Evolutionary conservation across 805 yeast species (phyloP), one percentile per base, ranked within the genome.

Genomic region (Barnettozyma vustinii): DNA sequence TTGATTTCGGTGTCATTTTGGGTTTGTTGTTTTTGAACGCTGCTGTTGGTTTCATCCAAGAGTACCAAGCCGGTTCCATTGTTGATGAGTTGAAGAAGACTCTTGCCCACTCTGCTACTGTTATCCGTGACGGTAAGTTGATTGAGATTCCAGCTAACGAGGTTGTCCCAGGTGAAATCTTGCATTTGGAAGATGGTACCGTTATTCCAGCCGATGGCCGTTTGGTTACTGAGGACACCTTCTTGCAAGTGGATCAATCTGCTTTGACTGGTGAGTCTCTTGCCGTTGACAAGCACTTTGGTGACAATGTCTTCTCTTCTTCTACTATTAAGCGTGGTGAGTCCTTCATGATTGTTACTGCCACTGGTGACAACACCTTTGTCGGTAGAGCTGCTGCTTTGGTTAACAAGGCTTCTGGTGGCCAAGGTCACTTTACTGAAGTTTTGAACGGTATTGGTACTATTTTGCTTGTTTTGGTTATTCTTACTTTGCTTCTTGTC

Each of bases 361-460:
- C 96, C 62, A 90, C 96, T 59, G 97, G 96, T 82, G 96, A 89
- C 76, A 79, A 81, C 75, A 90, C 97, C 59, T 89, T 87, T 73
- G 95, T 87, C 61, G 97, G 97, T 76, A 84, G 96, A 77, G 96
- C 96, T 67, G 97, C 97, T 71, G 87, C 96, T 69, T 81, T 90
- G 68, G 97, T 89, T 58, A 87, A 87, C 87, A 84, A 87, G 76
- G 96, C 97, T 67, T 74, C 94, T 56, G 87, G 83, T 73, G 96
- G 96, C 69, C 70, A 79, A 59, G 97, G 97, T 82, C 97, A 90
- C 75, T 90, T 90, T 76, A 91, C 97, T 63, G 97, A 90, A 77
- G 97, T 90, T 58, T 80, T 91, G 75, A 90, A 90, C 83, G 96
- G 96, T 82, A 91, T 90, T 69, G 97, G 97, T 81, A 86, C 95